Conservation (phyloP, 352 stramenopile species). For the Lagenidium giganteum region DNA sequence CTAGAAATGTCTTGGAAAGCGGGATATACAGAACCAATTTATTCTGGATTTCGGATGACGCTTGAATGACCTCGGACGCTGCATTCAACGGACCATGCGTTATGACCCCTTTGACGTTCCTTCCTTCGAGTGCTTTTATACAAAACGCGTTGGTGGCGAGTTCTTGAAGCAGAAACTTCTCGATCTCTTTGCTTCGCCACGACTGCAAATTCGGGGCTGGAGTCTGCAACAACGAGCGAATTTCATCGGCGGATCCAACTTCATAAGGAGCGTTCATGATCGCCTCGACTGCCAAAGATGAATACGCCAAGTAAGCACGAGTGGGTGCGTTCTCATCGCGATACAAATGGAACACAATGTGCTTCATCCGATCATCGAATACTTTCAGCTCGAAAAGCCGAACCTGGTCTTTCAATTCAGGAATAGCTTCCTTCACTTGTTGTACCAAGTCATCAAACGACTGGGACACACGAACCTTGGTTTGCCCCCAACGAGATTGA, state of each 20-base stretch:
- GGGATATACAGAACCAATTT: conserved; percentile 15
- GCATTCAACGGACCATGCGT: too few relatives aligned
- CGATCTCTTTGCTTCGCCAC: conserved; percentile 12
- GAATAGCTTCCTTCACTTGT: too few relatives aligned
- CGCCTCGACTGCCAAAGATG: conserved; percentile 8
- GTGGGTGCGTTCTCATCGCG: conserved; percentile 4
- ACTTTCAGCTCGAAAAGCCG: background rate
- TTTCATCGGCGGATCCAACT: conserved; percentile 8
- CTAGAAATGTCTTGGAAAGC: conserved; percentile 19
- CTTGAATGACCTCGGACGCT: conserved; percentile 11
- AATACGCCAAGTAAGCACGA: conserved; percentile 7
- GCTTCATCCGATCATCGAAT: conserved; percentile 13
- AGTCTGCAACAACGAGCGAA: conserved; percentile 10
- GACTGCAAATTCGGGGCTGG: conserved; percentile 8
- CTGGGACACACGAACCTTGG: conserved; percentile 13
- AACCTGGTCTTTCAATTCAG: too few relatives aligned
- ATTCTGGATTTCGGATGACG: conserved; percentile 14
- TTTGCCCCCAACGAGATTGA: conserved; percentile 20
- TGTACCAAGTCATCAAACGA: conserved; percentile 10
- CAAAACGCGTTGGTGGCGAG: conserved; percentile 6
- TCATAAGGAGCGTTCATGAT: conserved; percentile 7
- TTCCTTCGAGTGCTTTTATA: conserved; percentile 8
- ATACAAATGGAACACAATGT: conserved; percentile 11
- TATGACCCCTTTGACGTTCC: too few relatives aligned
- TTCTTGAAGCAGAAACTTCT: conserved; percentile 13